Conservation (phyloP, 192 early-diverging fungal genomes). For the Backusella tuberculispora region DNA sequence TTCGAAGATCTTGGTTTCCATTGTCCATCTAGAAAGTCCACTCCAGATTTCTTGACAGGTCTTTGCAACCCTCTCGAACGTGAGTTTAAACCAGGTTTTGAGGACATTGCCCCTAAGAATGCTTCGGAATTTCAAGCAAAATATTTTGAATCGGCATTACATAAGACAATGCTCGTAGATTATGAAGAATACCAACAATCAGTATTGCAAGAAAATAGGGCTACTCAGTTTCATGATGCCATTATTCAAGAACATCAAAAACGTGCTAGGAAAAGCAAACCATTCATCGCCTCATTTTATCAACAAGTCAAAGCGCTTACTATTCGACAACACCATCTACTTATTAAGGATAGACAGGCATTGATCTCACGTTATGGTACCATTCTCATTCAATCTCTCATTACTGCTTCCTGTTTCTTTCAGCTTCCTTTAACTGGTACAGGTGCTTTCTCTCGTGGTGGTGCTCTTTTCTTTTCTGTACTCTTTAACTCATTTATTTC, state of each 20-base stretch:
- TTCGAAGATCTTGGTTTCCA: conserved; percentile 66
- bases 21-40: conserved; percentile 67
- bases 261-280: conserved; percentile 49
- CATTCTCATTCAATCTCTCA: conserved; percentile 62
- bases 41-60: conserved; percentile 73
- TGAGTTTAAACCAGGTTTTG: conserved; percentile 53
- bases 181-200: conserved; percentile 48
- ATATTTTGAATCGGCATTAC: conserved; percentile 52
- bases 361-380: conserved; percentile 59
- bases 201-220: conserved; percentile 24
- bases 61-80: conserved; percentile 66
- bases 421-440: conserved; percentile 53
- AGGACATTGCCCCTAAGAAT: conserved; percentile 55
- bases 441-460: conserved; percentile 83
- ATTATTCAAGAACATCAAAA: conserved; percentile 60
- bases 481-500: conserved; percentile 60
- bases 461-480: conserved; percentile 70
- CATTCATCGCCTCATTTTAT: conserved; percentile 67
- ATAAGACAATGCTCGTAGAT: conserved; percentile 40
- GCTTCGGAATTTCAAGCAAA: conserved; percentile 66
- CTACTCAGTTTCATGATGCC: conserved; percentile 46
- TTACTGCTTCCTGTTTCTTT: conserved; percentile 73
- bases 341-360: conserved; percentile 52
- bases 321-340: conserved; percentile 64
- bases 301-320: conserved; percentile 64